Base-by-base conservation (phyloP, 306 rosid genomes). In the Mimosa pudica region DNA sequence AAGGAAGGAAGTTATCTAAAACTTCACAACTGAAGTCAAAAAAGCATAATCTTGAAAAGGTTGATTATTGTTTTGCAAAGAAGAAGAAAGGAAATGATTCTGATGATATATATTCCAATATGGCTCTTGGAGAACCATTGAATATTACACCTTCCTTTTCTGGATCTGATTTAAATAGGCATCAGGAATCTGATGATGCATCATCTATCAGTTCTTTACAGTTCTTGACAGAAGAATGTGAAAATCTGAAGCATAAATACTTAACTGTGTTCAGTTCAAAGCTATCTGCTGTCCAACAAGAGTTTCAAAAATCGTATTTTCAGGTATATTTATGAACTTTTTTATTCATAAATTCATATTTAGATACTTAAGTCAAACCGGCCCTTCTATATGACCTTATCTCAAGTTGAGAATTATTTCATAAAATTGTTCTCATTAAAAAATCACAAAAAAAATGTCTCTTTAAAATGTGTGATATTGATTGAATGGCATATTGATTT, bases 241-340 rank as follows among this genome's bases (percentile, higher is more conserved):
- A 90, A 80, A 82, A 78, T 83, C 73, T 84, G 55, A 90, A 89
- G 70, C 93, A 83, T 78, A 95, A 93, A 83, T 95, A 81, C 87
- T 87, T 95, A 76, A 83, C 93, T 76, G 87, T 86, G 70, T 95
- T 91, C 83, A 86, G 76, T 78, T 89, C 93, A 81, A 95, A 90
- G 89, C 88, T 95, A 52, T 88, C 82, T 32, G 42, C 81, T 66
- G 87, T 91, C 83, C 94, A 87, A 70, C 96, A 88, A 75, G 97
- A 92, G 79, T 95, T 92, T 88, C 83, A 79, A 81, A 90, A 89
- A 73, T 88, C 89, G 49, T 81, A 89, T 82, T 70, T 6, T 58
- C 97, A 88, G 96, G 98, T 93, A 84, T 79, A 61, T 87, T 79
- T 76, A 70, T 42, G 44, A 32, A 32, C 67, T 62, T 62, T 62